Base-by-base conservation (phyloP, 2,329 filamentous ascomycete genomes). In the Aspergillus tubingensis region DNA sequence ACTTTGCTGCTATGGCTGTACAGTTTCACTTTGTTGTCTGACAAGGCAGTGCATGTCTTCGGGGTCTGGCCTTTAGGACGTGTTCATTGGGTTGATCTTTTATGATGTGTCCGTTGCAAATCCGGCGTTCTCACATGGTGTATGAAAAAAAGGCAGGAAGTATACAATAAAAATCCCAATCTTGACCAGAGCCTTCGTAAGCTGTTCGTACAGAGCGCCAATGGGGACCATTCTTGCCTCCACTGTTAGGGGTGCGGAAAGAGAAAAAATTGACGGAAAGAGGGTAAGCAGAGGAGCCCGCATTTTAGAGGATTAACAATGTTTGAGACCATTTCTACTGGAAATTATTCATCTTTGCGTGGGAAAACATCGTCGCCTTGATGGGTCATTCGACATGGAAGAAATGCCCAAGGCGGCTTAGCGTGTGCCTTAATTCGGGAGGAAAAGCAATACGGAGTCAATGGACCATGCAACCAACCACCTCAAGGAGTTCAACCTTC, bases 131-230 rank as follows among this genome's bases (percentile, higher is more conserved):
- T 71, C 64, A 69, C 66, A 67, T 72, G 74, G 74, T 76, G 74
- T 76, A 76, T 71, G 71, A 74, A 74, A 72, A 72, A 30, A 74
- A 73, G 72, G 73, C 72, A 71, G 67, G 67, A 72, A 74, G 68
- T 67, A 58, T 63, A n/a, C 60, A 59, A 67, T 67, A 59, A 56
- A 61, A 57, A 39, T 44, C 57, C 59, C 58, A 57, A 58, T 61
- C 54, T 58, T 64, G 57, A 55, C 25, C 25, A 55, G 53, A 47
- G 27, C 27, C 25, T 21, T 32, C 43, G 23, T 47, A 50, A 50
- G 25, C n/a, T 36, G 11, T 36, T 36, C 11, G 3, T 23, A 8
- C 5, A 19, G 23, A 15, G 44, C n/a, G 47, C 23, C 13, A 7
- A n/a, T n/a, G 39, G 39, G n/a, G 25, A 27, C 10, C 19, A 21